A percentile compares a stretch with the other conserved stretches of the same genome.
Conservation (phyloP, 225 moss, liverwort and hornwort genomes). For the Marchantia paleacea region DNA sequence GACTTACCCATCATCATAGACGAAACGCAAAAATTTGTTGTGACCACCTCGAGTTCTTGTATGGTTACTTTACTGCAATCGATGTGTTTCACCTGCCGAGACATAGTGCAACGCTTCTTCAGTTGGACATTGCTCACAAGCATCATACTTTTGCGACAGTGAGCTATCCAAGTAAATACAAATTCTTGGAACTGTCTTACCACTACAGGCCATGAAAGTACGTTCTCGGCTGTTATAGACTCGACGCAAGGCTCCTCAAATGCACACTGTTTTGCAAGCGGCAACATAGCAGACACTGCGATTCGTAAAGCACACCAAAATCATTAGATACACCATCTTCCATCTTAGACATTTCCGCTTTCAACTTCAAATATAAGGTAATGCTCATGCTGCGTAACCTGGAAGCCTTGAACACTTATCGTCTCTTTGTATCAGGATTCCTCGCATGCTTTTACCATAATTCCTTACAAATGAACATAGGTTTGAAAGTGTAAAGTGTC, state of each 20-base stretch:
- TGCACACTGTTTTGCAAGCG: conserved; percentile 93
- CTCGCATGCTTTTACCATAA: no score
- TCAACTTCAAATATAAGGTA: no score
- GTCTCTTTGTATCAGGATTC: no score
- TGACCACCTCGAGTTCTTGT: conserved; percentile 74
- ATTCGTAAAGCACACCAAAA: not conserved
- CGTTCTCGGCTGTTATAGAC: conserved; percentile 79
- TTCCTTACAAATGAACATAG: not conserved
- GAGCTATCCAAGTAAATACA: not conserved
- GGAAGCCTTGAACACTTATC: no score
- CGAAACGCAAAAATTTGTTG: conserved; percentile 63
- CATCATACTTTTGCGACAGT: not conserved
- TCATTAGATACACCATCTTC: not conserved
- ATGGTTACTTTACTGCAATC: conserved; percentile 79
- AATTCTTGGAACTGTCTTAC: conserved; percentile 35
- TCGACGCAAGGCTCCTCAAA: conserved; percentile 99
- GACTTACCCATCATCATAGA: conserved; percentile 83
- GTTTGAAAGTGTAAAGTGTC: not conserved
- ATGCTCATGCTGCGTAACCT: no score
- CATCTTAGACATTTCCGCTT: no score
- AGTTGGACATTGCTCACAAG: not conserved
- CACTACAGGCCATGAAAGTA: conserved; percentile 89
- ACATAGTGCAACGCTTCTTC: not conserved
- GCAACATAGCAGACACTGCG: conserved; percentile 92
- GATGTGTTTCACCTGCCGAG: conserved; percentile 70